phyloP scores from a whole-genome alignment of 495 filamentous ascomycete species.

The Massariosphaeria phaeospora region DNA sequence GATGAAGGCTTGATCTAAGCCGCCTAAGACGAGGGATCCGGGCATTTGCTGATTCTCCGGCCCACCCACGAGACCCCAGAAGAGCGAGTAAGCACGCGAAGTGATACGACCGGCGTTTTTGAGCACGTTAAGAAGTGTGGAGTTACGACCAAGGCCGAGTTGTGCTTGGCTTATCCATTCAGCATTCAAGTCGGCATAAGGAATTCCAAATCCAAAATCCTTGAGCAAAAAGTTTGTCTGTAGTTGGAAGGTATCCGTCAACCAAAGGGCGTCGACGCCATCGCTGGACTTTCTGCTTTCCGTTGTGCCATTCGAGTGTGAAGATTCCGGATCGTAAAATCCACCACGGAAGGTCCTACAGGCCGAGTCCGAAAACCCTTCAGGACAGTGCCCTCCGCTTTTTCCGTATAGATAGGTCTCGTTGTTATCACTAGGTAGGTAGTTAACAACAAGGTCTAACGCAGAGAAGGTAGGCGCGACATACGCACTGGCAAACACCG shows the following conservation, averaged over 20 bases:
- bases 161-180: not conserved
- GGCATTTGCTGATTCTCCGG: not conserved
- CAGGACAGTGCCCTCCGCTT: not conserved
- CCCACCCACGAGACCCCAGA: constrained; percentile 3
- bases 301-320: not conserved
- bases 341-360: not conserved
- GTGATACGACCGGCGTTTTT: not conserved
- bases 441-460: not conserved
- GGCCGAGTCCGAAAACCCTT: not conserved
- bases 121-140: not conserved
- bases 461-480: not conserved
- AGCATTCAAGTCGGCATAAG: not conserved
- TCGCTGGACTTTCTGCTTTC: not conserved
- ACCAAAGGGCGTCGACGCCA: not conserved
- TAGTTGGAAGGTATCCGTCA: not conserved
- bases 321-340: not conserved
- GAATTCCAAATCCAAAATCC: constrained; percentile 2
- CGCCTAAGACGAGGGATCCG: not conserved
- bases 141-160: constrained; percentile 6
- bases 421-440: not conserved
- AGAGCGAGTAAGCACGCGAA: not conserved
- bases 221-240: not conserved
- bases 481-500: not conserved
- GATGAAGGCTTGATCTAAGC: not conserved
- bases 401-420: not conserved